phyloP scores from a whole-genome alignment of 306 rosid genomes.

The Inga oerstediana region DNA sequence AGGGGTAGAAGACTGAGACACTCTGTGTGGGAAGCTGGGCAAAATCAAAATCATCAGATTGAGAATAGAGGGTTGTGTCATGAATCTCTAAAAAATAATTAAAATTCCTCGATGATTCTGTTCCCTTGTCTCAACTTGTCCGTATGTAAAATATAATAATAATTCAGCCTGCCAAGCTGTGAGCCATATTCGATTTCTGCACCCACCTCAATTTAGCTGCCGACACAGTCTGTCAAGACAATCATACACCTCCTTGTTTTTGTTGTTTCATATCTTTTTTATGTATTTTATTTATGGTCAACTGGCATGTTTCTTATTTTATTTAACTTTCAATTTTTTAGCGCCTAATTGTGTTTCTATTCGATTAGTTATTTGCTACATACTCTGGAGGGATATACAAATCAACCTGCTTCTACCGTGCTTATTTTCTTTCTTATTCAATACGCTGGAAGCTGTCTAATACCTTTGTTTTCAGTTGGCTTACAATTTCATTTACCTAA shows the following conservation, averaged over 20 bases:
- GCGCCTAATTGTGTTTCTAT: neutral
- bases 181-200: conserved; percentile 37
- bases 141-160: conserved; percentile 35
- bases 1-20: neutral
- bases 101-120: conserved; percentile 14
- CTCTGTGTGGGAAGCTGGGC: neutral
- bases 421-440: neutral
- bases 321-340: neutral
- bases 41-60: neutral
- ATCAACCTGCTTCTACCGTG: conserved; percentile 16
- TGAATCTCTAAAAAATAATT: conserved; percentile 3
- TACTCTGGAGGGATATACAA: conserved; percentile 13
- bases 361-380: conserved; percentile 21
- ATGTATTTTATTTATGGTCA: conserved; percentile 33
- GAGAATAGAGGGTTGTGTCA: conserved; percentile 10
- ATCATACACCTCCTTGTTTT: conserved; percentile 26
- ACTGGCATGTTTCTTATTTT: conserved; percentile 2
- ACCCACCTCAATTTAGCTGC: conserved; percentile 40
- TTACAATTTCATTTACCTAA: conserved; percentile 30
- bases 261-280: conserved; percentile 23
- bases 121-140: conserved; percentile 29
- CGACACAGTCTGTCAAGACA: conserved; percentile 32
- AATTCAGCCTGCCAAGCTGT: conserved; percentile 55
- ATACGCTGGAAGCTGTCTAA: conserved; percentile 9
- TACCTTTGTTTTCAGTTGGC: conserved; percentile 43